Percentiles rank a stretch among this genome's conserved stretches.
phyloP scores from a whole-genome alignment of 768 basidiomycete species.

The Leccinum broughii region DNA sequence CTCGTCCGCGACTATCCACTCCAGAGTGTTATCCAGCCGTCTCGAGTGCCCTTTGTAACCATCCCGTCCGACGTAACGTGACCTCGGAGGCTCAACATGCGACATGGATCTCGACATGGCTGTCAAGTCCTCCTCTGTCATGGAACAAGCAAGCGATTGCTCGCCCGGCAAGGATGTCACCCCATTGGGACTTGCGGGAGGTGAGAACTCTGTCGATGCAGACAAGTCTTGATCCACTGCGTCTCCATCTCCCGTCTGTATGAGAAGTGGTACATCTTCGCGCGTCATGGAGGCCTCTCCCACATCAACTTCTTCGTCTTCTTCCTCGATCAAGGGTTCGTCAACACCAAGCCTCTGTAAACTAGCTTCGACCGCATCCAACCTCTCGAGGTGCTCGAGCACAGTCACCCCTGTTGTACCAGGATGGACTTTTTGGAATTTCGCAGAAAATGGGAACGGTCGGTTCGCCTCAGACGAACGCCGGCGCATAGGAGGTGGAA shows the following conservation, averaged over 20 bases:
- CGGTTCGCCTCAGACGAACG: slow-evolving; percentile 64
- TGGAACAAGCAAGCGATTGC: slow-evolving; percentile 51
- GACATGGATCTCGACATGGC: slow-evolving; percentile 77
- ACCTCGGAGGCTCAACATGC: slow-evolving; percentile 56
- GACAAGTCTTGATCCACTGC: slow-evolving; percentile 16
- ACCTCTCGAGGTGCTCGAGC: slow-evolving; percentile 79
- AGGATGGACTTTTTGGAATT: slow-evolving; percentile 80
- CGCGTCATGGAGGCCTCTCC: slow-evolving; percentile 45
- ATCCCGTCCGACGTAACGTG: slow-evolving; percentile 38
- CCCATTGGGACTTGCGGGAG: slow-evolving; percentile 54
- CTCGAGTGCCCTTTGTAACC: slow-evolving; percentile 30
- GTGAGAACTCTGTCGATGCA: slow-evolving; percentile 49
- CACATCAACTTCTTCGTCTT: slow-evolving; percentile 64
- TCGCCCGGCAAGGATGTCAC: slow-evolving; percentile 59
- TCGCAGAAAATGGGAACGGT: slow-evolving; percentile 82
- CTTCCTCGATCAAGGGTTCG: slow-evolving; percentile 48
- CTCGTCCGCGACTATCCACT: slow-evolving; percentile 46
- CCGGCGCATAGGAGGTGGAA: slow-evolving; percentile 70
- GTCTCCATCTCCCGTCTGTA: slow-evolving; percentile 33
- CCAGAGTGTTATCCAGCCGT: slow-evolving; percentile 37
- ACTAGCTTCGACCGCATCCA: slow-evolving; percentile 81
- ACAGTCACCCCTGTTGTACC: slow-evolving; percentile 86
- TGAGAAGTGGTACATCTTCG: slow-evolving; percentile 17
- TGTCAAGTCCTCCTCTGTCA: slow-evolving; percentile 69
- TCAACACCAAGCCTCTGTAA: slow-evolving; percentile 70